These are phyloP conservation scores for Periconia digitata DNA, from an alignment of 2,329 filamentous ascomycete genomes.

Conservation along the genomic window DNA sequence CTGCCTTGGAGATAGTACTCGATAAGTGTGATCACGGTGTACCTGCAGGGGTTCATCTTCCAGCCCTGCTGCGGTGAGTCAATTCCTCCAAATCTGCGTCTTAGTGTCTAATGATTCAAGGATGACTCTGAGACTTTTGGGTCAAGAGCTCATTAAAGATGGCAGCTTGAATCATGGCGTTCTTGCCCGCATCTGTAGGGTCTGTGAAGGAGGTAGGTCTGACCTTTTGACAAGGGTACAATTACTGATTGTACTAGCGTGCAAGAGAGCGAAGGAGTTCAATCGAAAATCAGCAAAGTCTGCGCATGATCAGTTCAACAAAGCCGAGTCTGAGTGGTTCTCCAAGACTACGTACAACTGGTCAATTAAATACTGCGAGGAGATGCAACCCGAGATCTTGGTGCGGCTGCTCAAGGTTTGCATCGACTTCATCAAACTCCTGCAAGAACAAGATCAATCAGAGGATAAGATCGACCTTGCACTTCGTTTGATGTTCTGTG, in stretches of 20 bases:
- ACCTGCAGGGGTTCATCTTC: conserved; percentile 58
- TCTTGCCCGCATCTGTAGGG: conserved; percentile 55
- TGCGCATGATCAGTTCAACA: conserved; percentile 54
- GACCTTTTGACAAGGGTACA: conserved; percentile 6
- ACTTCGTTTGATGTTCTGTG: conserved; percentile 67
- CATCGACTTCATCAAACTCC: conserved; percentile 46
- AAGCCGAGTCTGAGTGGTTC: conserved; percentile 79
- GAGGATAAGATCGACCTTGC: conserved; percentile 50
- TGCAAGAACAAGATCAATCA: conserved; percentile 27
- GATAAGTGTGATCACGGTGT: conserved; percentile 55
- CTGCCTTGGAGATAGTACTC: conserved; percentile 62
- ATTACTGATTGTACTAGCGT: conserved; percentile 47
- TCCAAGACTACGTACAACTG: conserved; percentile 80
- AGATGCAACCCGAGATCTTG: conserved; percentile 58
- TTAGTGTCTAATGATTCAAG: conserved; percentile 25
- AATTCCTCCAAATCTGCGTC: conserved; percentile 15
- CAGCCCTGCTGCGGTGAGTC: conserved; percentile 65
- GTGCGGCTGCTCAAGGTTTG: conserved; percentile 57
- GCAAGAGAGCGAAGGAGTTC: conserved; percentile 49
- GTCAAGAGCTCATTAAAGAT: conserved; percentile 45
- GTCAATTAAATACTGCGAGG: conserved; percentile 62
- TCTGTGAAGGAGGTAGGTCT: conserved; percentile 54
- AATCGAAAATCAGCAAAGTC: conserved; percentile 47
- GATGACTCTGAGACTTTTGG: conserved; percentile 50
- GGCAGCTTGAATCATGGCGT: conserved; percentile 26